A percentile compares a stretch with the other conserved stretches of the same genome.
Conservation (phyloP, 2,329 filamentous ascomycete genomes). For the Canariomyces notabilis region DNA sequence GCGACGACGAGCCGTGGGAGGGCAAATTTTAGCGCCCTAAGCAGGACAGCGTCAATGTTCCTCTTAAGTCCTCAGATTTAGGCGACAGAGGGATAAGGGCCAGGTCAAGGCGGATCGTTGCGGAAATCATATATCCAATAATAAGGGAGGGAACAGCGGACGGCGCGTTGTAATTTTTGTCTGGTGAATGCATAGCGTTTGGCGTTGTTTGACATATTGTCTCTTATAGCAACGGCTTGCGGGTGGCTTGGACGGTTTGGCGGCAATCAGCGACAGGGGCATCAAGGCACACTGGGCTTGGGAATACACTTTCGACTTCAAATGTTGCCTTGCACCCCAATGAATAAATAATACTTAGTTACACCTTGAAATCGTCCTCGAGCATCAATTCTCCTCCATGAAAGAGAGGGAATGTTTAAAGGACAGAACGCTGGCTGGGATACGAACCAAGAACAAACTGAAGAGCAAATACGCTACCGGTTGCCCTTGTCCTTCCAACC, state of each 20-base stretch:
- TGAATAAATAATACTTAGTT: not conserved
- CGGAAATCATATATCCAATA: too few species aligned
- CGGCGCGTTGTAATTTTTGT: not conserved
- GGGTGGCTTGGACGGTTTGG: not conserved
- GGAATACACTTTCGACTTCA: not conserved
- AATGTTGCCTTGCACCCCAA: not conserved
- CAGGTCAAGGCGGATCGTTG: too few species aligned
- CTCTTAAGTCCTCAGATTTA: too few species aligned
- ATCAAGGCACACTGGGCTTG: not conserved
- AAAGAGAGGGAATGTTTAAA: not conserved
- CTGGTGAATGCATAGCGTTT: constrained; percentile 19
- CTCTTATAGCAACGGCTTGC: not conserved
- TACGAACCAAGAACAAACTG: not conserved
- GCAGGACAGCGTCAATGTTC: too few species aligned
- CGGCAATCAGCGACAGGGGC: not conserved
- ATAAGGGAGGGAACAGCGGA: too few species aligned
- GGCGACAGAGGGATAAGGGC: too few species aligned
- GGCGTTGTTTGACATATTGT: constrained; percentile 8
- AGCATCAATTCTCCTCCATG: not conserved
- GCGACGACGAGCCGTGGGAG: too few species aligned
- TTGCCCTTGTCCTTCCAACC: not conserved
- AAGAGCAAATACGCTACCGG: not conserved
- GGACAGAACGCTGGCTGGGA: not conserved
- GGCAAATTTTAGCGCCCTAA: too few species aligned
- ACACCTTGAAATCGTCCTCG: not conserved